phyloP scores from a whole-genome alignment of 176 grass and related monocot species.

The Tuctoria greenei region DNA sequence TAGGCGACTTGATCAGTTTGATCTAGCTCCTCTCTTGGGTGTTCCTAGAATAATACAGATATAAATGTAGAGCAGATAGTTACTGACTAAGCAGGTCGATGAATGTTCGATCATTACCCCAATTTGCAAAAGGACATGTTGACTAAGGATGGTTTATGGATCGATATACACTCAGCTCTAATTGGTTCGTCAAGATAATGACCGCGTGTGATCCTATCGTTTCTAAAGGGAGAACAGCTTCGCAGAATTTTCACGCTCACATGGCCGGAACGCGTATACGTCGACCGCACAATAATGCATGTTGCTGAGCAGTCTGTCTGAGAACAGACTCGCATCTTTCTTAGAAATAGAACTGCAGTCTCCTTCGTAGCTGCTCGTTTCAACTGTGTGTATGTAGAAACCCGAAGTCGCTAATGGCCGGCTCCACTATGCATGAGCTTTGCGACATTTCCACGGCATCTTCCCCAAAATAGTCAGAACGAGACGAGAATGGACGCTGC shows the following conservation, averaged over 20 bases:
- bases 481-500: slow-evolving; percentile 15
- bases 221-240: neutral
- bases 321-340: neutral
- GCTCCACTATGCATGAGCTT: slow-evolving; percentile 44
- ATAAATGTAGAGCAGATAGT: neutral
- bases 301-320: neutral
- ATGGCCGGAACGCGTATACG: neutral
- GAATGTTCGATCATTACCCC: neutral
- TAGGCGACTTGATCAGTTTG: neutral
- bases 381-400: neutral
- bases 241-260: slow-evolving; percentile 15
- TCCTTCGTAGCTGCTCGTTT: neutral
- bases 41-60: neutral
- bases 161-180: neutral
- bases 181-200: slow-evolving; percentile 22
- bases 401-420: slow-evolving; percentile 24
- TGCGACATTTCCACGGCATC: slow-evolving; percentile 26
- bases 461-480: slow-evolving; percentile 31
- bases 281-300: neutral
- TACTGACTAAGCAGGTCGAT: neutral
- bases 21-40: neutral
- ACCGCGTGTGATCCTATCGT: slow-evolving; percentile 17
- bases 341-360: neutral
- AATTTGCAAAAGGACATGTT: neutral
- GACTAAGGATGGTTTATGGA: neutral